phyloP scores from a whole-genome alignment of 2,329 filamentous ascomycete species.

The Bisporella sp. region DNA sequence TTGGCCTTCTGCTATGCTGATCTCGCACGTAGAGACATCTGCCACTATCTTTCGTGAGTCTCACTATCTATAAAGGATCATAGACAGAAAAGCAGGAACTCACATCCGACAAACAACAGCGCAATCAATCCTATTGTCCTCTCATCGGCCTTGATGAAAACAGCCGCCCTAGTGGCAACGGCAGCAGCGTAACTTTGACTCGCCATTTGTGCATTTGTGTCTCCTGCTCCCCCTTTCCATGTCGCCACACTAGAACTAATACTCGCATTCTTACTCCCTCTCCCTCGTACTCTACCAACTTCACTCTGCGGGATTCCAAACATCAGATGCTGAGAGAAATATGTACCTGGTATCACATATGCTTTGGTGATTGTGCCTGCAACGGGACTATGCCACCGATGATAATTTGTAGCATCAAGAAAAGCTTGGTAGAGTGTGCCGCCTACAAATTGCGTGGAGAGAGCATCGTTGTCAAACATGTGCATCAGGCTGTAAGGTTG shows the following conservation, averaged over 20 bases:
- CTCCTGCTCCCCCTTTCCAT: too few species aligned
- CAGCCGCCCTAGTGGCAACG: constrained; percentile 61
- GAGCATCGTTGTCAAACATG: constrained; percentile 52
- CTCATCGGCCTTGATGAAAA: constrained; percentile 66
- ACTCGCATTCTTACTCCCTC: too few species aligned
- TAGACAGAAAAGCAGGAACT: too few species aligned
- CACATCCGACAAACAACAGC: constrained; percentile 56
- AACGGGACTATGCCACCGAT: constrained; percentile 67
- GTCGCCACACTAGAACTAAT: too few species aligned
- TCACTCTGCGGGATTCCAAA: too few species aligned
- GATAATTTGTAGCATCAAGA: constrained; percentile 59
- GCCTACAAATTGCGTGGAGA: constrained; percentile 48
- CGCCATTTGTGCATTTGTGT: constrained; percentile 32
- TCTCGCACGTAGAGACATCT: constrained; percentile 68
- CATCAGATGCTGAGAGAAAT: constrained; percentile 53
- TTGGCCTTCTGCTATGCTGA: constrained; percentile 60
- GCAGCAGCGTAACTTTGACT: constrained; percentile 60
- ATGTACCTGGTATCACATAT: constrained; percentile 56
- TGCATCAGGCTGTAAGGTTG: constrained; percentile 60
- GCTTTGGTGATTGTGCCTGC: constrained; percentile 51
- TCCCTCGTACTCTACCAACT: too few species aligned
- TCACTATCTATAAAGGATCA: too few species aligned
- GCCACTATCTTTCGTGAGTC: constrained; percentile 43
- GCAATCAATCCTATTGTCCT: constrained; percentile 60
- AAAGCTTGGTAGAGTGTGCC: constrained; percentile 68